phyloP scores from a whole-genome alignment of 1,284 basidiomycete genomes.

The Rhizoctonia solani region DNA sequence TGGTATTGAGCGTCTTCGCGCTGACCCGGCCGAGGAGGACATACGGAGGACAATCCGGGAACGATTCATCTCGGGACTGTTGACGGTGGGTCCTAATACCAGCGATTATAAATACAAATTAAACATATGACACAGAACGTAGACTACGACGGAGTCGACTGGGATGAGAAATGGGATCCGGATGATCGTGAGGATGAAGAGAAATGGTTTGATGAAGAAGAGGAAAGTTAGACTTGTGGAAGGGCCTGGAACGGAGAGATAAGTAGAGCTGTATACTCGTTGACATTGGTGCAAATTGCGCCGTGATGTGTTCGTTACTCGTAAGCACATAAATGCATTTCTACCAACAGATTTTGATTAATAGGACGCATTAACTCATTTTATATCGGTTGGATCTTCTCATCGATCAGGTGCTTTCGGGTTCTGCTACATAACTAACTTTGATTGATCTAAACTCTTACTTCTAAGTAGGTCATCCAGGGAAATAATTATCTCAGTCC shows the following conservation, averaged over 20 bases:
- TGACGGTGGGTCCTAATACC: constrained; percentile 58
- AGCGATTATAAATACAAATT: constrained; percentile 11
- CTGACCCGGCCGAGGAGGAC: constrained; percentile 44
- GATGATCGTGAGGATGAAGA: constrained; percentile 68
- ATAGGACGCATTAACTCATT: too few species aligned
- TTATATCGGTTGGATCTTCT: too few species aligned
- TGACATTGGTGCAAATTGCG: too few species aligned
- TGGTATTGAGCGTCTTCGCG: constrained; percentile 47
- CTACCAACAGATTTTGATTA: too few species aligned
- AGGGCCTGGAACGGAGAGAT: not conserved
- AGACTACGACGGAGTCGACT: constrained; percentile 73
- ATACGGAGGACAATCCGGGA: constrained; percentile 57
- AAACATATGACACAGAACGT: constrained; percentile 52
- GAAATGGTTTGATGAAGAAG: constrained; percentile 74
- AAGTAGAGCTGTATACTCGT: too few species aligned
- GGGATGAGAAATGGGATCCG: constrained; percentile 69
- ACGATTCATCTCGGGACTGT: constrained; percentile 71
- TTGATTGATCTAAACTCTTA: too few species aligned
- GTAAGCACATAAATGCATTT: too few species aligned
- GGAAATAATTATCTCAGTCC: too few species aligned
- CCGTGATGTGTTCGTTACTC: too few species aligned
- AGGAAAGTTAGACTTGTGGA: constrained; percentile 46
- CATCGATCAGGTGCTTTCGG: too few species aligned
- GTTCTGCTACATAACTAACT: too few species aligned
- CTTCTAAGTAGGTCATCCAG: too few species aligned